Percentiles rank a stretch among this genome's conserved stretches.
These are phyloP conservation scores for Colletotrichum endophyticum DNA, from an alignment of 2,329 filamentous ascomycete species.

Conservation along the genomic window DNA sequence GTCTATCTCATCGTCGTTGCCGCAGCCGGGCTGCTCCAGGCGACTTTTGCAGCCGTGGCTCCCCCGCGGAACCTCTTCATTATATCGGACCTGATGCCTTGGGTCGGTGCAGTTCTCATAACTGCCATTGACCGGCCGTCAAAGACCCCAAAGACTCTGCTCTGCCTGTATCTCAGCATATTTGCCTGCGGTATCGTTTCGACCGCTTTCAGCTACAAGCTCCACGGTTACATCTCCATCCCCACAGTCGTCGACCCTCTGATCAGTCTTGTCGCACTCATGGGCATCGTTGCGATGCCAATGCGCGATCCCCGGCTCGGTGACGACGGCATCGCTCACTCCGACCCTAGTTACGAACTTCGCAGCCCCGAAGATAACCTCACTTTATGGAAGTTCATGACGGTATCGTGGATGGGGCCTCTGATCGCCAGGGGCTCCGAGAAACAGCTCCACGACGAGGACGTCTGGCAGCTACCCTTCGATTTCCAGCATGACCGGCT, in stretches of 20 bases:
- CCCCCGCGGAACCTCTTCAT: slow-evolving; percentile 28
- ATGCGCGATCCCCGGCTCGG: slow-evolving; percentile 64
- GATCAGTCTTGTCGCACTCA: slow-evolving; percentile 28
- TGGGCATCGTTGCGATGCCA: slow-evolving; percentile 66
- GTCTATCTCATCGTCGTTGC: slow-evolving; percentile 36
- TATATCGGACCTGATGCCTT: slow-evolving; percentile 42
- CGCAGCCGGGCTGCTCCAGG: slow-evolving; percentile 36
- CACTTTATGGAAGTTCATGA: slow-evolving; percentile 83
- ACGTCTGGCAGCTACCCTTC: slow-evolving; percentile 81
- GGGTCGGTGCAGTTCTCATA: slow-evolving; percentile 41
- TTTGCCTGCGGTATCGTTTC: slow-evolving; percentile 32
- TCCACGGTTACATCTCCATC: slow-evolving; percentile 22
- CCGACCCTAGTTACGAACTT: slow-evolving; percentile 61
- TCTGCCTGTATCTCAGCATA: slow-evolving; percentile 42
- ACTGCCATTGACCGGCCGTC: slow-evolving; percentile 41
- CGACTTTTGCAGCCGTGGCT: slow-evolving; percentile 33
- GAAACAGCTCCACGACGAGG: slow-evolving; percentile 74
- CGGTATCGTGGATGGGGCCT: slow-evolving; percentile 81
- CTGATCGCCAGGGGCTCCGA: slow-evolving; percentile 69
- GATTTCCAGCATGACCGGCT: slow-evolving; percentile 83
- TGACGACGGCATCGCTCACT: slow-evolving; percentile 62
- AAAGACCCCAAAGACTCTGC: slow-evolving; percentile 44
- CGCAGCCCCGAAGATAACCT: slow-evolving; percentile 81
- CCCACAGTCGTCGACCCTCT: slow-evolving; percentile 27
- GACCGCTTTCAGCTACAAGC: slow-evolving; percentile 29